Conservation (phyloP, 805 yeast species). For the Sugiyamaella lignohabitans region DNA sequence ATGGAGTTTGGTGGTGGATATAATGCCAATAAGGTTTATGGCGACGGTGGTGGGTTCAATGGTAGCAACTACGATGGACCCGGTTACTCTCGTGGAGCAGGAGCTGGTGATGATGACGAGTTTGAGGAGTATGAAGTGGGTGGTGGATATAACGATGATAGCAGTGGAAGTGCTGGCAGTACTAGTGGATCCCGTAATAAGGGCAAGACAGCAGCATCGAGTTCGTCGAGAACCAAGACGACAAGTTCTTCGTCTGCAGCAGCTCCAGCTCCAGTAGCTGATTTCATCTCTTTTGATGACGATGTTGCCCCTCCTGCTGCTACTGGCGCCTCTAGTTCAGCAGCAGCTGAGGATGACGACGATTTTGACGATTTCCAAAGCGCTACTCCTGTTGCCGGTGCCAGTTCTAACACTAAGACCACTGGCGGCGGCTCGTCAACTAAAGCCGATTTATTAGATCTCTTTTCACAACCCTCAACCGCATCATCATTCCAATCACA, state of each 20-base stretch:
- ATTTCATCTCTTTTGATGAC: slow-evolving; percentile 24
- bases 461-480: slow-evolving; percentile 16
- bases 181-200: not conserved
- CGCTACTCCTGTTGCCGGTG: slow-evolving; percentile 41
- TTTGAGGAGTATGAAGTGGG: slow-evolving; percentile 34
- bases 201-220: slow-evolving; percentile 6
- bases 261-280: slow-evolving; percentile 16
- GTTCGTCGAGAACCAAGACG: not conserved
- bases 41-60: slow-evolving; percentile 37
- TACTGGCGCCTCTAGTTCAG: slow-evolving; percentile 21
- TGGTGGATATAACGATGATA: slow-evolving; percentile 2
- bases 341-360: slow-evolving; percentile 44
- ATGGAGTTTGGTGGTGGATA: slow-evolving; percentile 32
- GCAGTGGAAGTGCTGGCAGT: not conserved
- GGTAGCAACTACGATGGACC: slow-evolving; percentile 32
- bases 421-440: slow-evolving; percentile 14
- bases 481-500: not conserved
- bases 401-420: slow-evolving; percentile 6
- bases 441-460: slow-evolving; percentile 18
- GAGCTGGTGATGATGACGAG: slow-evolving; percentile 32
- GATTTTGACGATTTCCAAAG: slow-evolving; percentile 61
- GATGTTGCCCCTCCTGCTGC: slow-evolving; percentile 22
- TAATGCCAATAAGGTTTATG: slow-evolving; percentile 33
- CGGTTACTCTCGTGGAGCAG: slow-evolving; percentile 25
- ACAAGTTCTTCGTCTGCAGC: no score